Conservation (phyloP, 2,329 filamentous ascomycete genomes). For the Stemphylium beticola region DNA sequence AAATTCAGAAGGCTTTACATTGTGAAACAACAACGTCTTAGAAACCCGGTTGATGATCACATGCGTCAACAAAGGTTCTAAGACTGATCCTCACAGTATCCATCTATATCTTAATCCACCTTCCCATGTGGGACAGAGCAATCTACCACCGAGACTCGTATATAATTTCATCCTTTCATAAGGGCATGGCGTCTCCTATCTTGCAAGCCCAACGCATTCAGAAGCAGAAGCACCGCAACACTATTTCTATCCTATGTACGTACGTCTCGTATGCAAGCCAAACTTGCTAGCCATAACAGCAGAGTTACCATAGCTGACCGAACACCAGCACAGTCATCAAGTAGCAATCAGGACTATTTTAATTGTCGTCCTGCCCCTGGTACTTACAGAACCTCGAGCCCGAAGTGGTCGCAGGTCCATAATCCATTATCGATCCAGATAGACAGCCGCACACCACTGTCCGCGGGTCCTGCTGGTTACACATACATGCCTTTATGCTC, state of each 20-base stretch:
- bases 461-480: constrained; percentile 8
- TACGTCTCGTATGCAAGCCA: not conserved
- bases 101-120: not conserved
- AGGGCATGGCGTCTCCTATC: not conserved
- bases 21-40: not conserved
- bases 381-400: too few species aligned
- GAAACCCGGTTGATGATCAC: not conserved
- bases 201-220: not conserved
- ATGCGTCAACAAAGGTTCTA: not conserved
- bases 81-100: not conserved
- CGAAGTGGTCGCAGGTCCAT: not conserved
- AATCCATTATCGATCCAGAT: not conserved
- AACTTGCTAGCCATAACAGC: too few species aligned
- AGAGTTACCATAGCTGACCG: not conserved
- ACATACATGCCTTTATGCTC: not conserved
- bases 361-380: not conserved
- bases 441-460: not conserved
- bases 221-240: not conserved
- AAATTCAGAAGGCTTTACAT: not conserved
- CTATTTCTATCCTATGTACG: not conserved
- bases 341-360: not conserved
- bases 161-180: not conserved
- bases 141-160: too few species aligned
- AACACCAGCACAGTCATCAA: not conserved
- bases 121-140: not conserved